Evolutionary conservation across 495 filamentous ascomycete genomes (phyloP), one percentile per base, ranked within the genome.

Genomic region (Neurospora pannonica): DNA sequence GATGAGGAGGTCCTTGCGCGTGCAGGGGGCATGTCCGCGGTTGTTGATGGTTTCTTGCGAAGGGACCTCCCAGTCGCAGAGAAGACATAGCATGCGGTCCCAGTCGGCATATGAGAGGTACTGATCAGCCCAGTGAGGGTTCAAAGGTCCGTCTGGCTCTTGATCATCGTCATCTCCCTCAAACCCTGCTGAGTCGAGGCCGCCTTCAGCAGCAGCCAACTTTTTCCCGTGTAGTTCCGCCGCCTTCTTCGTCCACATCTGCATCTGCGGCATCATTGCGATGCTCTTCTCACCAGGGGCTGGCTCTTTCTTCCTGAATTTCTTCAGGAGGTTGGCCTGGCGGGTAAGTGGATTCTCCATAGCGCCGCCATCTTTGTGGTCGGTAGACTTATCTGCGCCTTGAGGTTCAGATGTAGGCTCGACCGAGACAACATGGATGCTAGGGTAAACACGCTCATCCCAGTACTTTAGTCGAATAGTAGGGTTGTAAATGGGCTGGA

Each of bases 201-300:
- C 54, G 6, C 54, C 54, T 9, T 62, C 46, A 34, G 77, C 43
- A 2, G 37, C 70, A 70, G 28, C 72, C 72, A 76, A 46, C 37
- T 81, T 80, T 7, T 78, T 83, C 2, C 92, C 91, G 76, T 95
- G 93, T 46, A 97, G 84, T 79, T 97, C 93, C 0, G 92, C 93
- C 77, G 94, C 92, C 36, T 93, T 92, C 77, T 95, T 92, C 71
- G 91, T 89, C 94, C 94, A 97, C 81, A 94, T 92, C 82, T 96
- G 91, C 40, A 97, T 85, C 77, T 97, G 92, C 4, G 87, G 86
- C 60, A 86, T 87, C 81, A 88, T 87, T 28, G 84, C 82, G 54
- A 85, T 81, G 82, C 88, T 77, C 92, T 96, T 76, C 37, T 71
- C 24, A 24, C 37, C 76, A 21, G 73, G 43, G 4, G 72, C 71